phyloP scores from a whole-genome alignment of 2,329 filamentous ascomycete species.

The Fusarium sterilihyphosum region DNA sequence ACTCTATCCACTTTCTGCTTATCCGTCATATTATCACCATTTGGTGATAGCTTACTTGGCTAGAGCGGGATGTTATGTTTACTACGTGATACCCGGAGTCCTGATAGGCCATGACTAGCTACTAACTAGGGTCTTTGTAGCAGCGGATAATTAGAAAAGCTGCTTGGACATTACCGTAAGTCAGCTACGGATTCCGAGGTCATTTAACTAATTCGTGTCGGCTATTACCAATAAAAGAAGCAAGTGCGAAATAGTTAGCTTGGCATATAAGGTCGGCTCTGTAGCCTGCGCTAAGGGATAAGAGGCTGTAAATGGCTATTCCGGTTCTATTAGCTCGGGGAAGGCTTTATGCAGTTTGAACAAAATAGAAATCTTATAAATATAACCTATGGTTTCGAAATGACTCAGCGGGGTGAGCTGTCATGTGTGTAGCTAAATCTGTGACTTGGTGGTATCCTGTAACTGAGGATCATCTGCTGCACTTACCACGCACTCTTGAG shows the following conservation, averaged over 20 bases:
- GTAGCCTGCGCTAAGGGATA: neutral
- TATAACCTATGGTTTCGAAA: neutral
- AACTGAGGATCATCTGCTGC: neutral
- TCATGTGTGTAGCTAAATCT: neutral
- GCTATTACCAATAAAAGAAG: too few species aligned
- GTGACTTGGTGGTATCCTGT: neutral
- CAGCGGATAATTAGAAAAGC: neutral
- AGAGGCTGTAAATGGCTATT: fast-evolving
- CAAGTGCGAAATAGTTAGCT: neutral
- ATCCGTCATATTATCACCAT: neutral
- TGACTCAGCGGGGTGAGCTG: neutral
- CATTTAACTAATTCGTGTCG: too few species aligned
- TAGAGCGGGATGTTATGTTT: neutral
- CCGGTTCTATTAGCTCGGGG: neutral
- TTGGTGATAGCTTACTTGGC: neutral
- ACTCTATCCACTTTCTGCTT: neutral
- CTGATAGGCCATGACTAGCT: neutral
- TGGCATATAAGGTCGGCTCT: neutral
- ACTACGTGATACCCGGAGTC: neutral
- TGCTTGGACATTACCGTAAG: neutral
- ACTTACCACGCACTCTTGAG: neutral
- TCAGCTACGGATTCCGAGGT: too few species aligned
- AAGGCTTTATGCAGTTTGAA: neutral
- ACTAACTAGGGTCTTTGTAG: neutral
- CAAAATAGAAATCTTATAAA: neutral